These are phyloP conservation scores for Eimeria sp. DNA, from an alignment of 169 alveolate species.

Conservation along the genomic window DNA sequence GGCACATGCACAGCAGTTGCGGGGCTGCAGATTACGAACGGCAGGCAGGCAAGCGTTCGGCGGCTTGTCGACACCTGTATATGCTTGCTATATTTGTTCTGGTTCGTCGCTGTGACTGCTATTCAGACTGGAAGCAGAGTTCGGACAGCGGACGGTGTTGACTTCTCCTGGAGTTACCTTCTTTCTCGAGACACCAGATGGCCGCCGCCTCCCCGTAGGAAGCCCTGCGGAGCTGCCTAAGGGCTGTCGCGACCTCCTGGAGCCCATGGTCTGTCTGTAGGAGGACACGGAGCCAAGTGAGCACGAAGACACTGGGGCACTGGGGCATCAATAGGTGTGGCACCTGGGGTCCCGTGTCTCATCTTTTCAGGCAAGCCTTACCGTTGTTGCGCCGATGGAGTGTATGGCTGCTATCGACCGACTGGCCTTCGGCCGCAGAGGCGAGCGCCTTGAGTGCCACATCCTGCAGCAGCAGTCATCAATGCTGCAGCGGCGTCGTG, in stretches of 20 bases:
- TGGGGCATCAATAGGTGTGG: neutral
- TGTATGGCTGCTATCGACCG: slow-evolving; percentile 56
- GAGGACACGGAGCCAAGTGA: neutral
- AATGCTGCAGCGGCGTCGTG: neutral
- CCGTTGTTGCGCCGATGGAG: slow-evolving; percentile 52
- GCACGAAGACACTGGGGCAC: neutral
- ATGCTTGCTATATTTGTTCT: neutral
- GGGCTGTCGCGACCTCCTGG: slow-evolving; percentile 49
- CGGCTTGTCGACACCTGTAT: neutral
- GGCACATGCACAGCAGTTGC: neutral
- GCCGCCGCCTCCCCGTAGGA: slow-evolving; percentile 12
- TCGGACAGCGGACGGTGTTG: slow-evolving; percentile 51
- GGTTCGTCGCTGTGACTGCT: neutral
- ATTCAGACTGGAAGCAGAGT: slow-evolving; percentile 50
- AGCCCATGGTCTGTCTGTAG: slow-evolving; percentile 23
- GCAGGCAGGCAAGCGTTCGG: neutral
- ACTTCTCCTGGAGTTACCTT: slow-evolving; percentile 35
- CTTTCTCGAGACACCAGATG: slow-evolving; percentile 9
- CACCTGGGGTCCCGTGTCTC: too few relatives aligned
- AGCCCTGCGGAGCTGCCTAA: slow-evolving; percentile 37
- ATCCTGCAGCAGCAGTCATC: neutral
- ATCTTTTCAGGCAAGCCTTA: slow-evolving; percentile 22
- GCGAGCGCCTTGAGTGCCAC: slow-evolving; percentile 69
- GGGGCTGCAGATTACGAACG: neutral
- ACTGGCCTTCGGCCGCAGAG: slow-evolving; percentile 68